Percentiles rank a stretch among this genome's conserved stretches.
These are phyloP conservation scores for Emergomyces orientalis DNA, from an alignment of 2,329 filamentous ascomycete species.

Conservation along the genomic window DNA sequence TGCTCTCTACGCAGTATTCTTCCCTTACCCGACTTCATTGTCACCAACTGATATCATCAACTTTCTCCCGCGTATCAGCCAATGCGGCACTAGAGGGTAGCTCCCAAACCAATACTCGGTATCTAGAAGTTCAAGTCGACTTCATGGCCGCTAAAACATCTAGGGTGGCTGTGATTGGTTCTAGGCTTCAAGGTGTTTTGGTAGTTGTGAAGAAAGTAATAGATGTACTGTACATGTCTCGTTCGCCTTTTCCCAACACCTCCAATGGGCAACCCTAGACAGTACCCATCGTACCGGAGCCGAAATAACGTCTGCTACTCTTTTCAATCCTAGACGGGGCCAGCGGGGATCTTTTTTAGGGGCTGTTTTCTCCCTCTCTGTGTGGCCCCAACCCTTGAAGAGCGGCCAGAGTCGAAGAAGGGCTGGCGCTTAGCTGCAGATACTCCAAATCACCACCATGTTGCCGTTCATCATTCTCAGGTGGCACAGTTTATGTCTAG, in stretches of 20 bases:
- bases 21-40: neutral
- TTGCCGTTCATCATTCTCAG: constrained; percentile 5
- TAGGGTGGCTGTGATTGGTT: neutral
- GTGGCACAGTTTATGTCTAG: constrained; percentile 5
- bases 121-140: neutral
- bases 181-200: neutral
- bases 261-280: neutral
- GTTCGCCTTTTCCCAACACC: neutral
- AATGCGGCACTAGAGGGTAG: neutral
- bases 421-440: constrained; percentile 10
- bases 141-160: constrained; percentile 4
- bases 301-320: neutral
- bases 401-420: neutral
- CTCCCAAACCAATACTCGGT: neutral
- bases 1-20: neutral
- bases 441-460: neutral
- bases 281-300: neutral
- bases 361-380: constrained; percentile 4
- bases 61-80: neutral
- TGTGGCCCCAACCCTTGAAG: neutral
- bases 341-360: constrained; percentile 4
- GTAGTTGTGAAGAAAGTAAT: neutral
- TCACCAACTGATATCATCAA: constrained; percentile 2
- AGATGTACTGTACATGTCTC: neutral
- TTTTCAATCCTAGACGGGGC: constrained; percentile 2